Conservation (phyloP, 75 land plant species). For the Ceratopteris richardii region DNA sequence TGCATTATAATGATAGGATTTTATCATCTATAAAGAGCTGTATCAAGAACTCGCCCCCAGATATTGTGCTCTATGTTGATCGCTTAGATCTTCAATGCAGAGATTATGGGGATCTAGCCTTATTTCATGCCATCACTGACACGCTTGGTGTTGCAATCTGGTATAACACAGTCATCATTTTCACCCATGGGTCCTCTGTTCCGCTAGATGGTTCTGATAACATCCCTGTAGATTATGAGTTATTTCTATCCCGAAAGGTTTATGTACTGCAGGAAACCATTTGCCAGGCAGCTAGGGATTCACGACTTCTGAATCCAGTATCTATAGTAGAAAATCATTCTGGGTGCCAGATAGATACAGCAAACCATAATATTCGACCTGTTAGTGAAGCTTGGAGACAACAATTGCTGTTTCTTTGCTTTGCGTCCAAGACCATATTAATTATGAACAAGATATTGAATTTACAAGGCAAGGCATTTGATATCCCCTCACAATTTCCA, state of each 20-base stretch:
- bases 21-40: constrained; percentile 54
- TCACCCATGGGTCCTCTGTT: constrained; percentile 88
- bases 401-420: constrained; percentile 74
- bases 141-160: constrained; percentile 74
- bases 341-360: constrained; percentile 64
- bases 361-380: constrained; percentile 72
- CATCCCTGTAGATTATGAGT: constrained; percentile 71
- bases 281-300: constrained; percentile 86
- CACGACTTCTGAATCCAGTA: constrained; percentile 87
- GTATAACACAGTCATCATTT: constrained; percentile 78
- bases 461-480: constrained; percentile 73
- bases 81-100: constrained; percentile 74
- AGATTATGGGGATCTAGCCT: constrained; percentile 84
- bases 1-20: constrained; percentile 41
- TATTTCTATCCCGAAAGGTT: constrained; percentile 80
- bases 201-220: constrained; percentile 95
- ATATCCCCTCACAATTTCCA: constrained; percentile 60
- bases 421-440: constrained; percentile 84
- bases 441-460: constrained; percentile 71
- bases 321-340: constrained; percentile 89
- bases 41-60: constrained; percentile 69
- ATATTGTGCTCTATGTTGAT: constrained; percentile 90
- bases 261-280: constrained; percentile 83
- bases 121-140: constrained; percentile 55
- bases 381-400: constrained; percentile 82